Conservation (phyloP, 768 basidiomycete species). For the Albatrellus ellisii region DNA sequence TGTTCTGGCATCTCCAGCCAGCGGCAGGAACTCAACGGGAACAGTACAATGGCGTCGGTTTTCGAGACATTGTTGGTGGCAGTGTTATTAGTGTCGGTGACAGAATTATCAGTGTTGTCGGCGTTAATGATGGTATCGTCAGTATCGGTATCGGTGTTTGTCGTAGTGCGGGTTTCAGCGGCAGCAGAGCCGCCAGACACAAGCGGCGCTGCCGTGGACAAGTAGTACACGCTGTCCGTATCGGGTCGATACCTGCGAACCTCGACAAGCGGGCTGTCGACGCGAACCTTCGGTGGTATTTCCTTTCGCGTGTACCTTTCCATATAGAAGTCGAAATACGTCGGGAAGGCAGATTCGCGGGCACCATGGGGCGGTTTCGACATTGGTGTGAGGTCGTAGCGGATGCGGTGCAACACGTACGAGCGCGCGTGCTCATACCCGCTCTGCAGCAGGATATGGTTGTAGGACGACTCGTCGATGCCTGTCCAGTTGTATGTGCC, state of each 20-base stretch:
- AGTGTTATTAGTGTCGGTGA: too few relatives aligned
- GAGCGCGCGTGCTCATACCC: conserved; percentile 40
- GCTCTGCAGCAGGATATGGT: conserved; percentile 40
- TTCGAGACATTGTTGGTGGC: too few relatives aligned
- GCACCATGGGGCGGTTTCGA: conserved; percentile 42
- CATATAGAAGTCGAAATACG: conserved; percentile 48
- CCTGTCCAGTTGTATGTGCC: conserved; percentile 44
- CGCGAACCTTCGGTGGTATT: conserved; percentile 29
- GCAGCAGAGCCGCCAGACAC: conserved; percentile 3
- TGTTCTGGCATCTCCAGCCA: conserved; percentile 40
- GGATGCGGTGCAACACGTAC: conserved; percentile 41
- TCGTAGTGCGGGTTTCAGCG: not conserved
- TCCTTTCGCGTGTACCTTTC: conserved; percentile 39
- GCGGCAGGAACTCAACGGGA: conserved; percentile 34
- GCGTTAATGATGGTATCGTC: too few relatives aligned
- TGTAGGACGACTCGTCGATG: conserved; percentile 36
- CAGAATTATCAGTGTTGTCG: too few relatives aligned
- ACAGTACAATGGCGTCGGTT: too few relatives aligned
- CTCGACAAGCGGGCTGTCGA: conserved; percentile 53
- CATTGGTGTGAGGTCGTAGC: conserved; percentile 52
- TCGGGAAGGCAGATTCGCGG: conserved; percentile 30
- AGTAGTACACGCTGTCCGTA: conserved; percentile 20
- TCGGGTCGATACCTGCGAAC: conserved; percentile 29
- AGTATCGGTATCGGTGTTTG: conserved; percentile 5
- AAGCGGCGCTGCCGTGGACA: conserved; percentile 21